These are phyloP conservation scores for Fraxinus latifolia DNA, from an alignment of 305 asterid genomes.

Conservation along the genomic window DNA sequence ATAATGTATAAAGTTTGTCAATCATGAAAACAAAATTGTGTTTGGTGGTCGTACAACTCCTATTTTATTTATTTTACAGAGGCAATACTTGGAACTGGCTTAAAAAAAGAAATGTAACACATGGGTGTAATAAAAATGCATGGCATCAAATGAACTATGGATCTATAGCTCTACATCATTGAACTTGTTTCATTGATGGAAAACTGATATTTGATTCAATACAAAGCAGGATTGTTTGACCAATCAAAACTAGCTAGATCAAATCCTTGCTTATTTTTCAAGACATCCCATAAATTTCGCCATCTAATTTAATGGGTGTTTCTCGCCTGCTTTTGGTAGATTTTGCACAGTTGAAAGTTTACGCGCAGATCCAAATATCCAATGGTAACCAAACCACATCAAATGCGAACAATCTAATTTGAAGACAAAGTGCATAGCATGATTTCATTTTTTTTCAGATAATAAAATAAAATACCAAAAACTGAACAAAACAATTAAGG, in stretches of 20 bases:
- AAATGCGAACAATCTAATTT: background rate
- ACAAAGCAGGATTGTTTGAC: background rate
- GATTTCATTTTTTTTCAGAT: background rate
- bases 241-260: background rate
- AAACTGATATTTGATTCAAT: background rate
- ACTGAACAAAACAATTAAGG: background rate
- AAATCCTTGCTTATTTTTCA: background rate
- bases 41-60: background rate
- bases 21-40: conserved; percentile 4
- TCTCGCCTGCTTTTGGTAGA: background rate
- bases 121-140: background rate
- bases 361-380: background rate
- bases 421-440: background rate
- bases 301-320: background rate
- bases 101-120: background rate
- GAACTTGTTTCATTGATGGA: background rate
- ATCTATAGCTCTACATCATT: background rate
- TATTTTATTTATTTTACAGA: background rate
- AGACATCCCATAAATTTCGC: background rate
- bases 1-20: background rate
- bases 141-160: background rate
- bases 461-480: background rate
- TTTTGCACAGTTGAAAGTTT: background rate
- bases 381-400: background rate
- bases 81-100: background rate